These are phyloP conservation scores for Mycena galopus DNA, from an alignment of 768 basidiomycete genomes.

Conservation along the genomic window DNA sequence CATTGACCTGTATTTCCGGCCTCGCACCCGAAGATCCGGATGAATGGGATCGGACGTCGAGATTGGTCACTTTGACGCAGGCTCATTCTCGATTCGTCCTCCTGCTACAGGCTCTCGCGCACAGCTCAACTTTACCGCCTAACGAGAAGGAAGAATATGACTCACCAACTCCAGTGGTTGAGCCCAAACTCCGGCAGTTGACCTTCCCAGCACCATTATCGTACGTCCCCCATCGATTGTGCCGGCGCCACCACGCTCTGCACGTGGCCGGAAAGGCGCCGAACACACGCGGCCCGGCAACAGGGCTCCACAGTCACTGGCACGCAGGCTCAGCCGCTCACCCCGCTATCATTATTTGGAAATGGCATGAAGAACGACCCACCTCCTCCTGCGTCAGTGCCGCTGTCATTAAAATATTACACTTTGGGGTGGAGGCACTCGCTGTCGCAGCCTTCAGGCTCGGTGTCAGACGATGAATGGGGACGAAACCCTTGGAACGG, in stretches of 20 bases:
- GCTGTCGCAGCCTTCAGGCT: constrained; percentile 36
- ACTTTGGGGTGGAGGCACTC: constrained; percentile 65
- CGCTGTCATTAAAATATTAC: constrained; percentile 60
- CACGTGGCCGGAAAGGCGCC: constrained; percentile 30
- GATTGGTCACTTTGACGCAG: constrained; percentile 63
- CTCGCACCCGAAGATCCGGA: constrained; percentile 45
- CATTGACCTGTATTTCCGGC: constrained; percentile 65
- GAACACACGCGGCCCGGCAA: constrained; percentile 21
- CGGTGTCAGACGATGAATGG: constrained; percentile 57
- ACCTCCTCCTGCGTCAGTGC: constrained; percentile 63
- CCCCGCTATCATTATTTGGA: constrained; percentile 56
- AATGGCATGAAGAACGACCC: constrained; percentile 39
- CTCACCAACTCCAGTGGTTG: constrained; percentile 45
- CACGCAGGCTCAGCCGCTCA: constrained; percentile 39
- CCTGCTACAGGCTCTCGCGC: constrained; percentile 77
- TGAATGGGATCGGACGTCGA: constrained; percentile 49
- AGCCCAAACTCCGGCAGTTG: constrained; percentile 64
- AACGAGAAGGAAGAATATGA: constrained; percentile 59
- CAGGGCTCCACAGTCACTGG: constrained; percentile 35
- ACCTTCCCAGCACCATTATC: constrained; percentile 84
- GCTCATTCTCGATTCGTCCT: constrained; percentile 84
- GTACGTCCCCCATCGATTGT: constrained; percentile 45
- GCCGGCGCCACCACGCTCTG: constrained; percentile 25
- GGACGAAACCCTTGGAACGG: constrained; percentile 44
- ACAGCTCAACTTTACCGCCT: constrained; percentile 66